phyloP scores from a whole-genome alignment of 495 filamentous ascomycete genomes.

The Massariosphaeria phaeospora region DNA sequence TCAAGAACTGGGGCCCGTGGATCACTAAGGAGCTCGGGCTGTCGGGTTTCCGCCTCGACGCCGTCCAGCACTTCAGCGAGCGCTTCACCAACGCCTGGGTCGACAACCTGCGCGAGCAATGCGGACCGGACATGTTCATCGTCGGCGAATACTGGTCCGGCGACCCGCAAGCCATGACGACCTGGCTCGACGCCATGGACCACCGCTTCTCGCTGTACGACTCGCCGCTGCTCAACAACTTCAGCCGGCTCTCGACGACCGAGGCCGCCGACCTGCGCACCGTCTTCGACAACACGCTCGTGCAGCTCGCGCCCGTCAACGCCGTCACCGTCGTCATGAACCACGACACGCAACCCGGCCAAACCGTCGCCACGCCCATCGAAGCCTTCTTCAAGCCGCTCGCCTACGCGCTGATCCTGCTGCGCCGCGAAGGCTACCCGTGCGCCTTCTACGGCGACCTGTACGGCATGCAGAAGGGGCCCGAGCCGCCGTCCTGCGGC shows the following conservation, averaged over 20 bases:
- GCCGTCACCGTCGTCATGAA: conserved; percentile 51
- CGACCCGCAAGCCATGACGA: conserved; percentile 49
- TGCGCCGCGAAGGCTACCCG: conserved; percentile 60
- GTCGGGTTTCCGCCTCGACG: conserved; percentile 68
- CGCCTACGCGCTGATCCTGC: conserved; percentile 54
- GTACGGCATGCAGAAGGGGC: conserved; percentile 58
- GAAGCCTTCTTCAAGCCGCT: conserved; percentile 39
- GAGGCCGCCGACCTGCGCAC: conserved; percentile 54
- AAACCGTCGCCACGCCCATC: conserved; percentile 40
- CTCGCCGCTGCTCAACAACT: conserved; percentile 61
- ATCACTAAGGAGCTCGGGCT: conserved; percentile 54
- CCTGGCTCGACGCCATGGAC: conserved; percentile 57
- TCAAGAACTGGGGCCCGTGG: conserved; percentile 62
- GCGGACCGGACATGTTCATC: conserved; percentile 56
- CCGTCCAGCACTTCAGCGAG: conserved; percentile 65
- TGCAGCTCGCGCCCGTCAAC: conserved; percentile 53
- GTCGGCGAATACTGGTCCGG: conserved; percentile 73
- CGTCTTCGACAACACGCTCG: conserved; percentile 58
- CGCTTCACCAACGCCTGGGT: conserved; percentile 60
- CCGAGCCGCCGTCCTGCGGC: conserved; percentile 55
- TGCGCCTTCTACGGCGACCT: conserved; percentile 73
- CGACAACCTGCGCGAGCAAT: conserved; percentile 45
- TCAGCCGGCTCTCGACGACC: conserved; percentile 51
- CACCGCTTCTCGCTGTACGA: conserved; percentile 62
- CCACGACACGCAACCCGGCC: conserved; percentile 43